Evolutionary conservation across 116 monocot species (phyloP), one percentile per base, ranked within the genome.

Genomic region (Posidonia oceanica): DNA sequence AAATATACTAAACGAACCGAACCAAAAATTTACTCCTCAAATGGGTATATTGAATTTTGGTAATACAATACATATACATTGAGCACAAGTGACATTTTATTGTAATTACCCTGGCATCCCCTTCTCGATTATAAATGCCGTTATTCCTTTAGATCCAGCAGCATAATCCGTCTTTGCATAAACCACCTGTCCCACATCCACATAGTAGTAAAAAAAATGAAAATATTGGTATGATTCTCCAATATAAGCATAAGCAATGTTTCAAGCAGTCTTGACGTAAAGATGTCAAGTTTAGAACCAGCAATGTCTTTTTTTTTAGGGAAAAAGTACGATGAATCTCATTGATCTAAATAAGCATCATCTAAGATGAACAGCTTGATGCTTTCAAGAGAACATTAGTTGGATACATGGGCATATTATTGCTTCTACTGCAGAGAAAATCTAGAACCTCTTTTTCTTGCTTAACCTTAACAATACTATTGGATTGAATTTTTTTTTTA

Each of bases 61-160:
- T 48, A 48, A 10, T 48, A 48, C 12, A 48, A 7, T 64, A 18
- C 15, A 39, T 17, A 64, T 40, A 64, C 29, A 11, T 67, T 6
- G 48, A 52, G 67, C 44, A 67, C 18, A 41, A 52, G 23, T 22
- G 52, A 67, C 6, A 48, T 41, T 8, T 20, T 52, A 14, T 15
- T 20, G 16, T 13, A 39, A 64, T 64, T 73, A 95, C 95, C 91
- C 95, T 67, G 80, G 81, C 95, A 95, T 95, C 36, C 84, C 96
- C 76, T 91, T 96, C 83, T 96, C 96, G 41, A 96, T 88, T 63
- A 91, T 89, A 78, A 96, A 96, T 61, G 96, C 91, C 48, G 96
- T 96, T 58, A 96, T 96, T 80, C 91, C 96, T 80, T 96, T 96
- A 52, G 96, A 86, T 71, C 96, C 96, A 83, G 85, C 88, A 76